phyloP scores from a whole-genome alignment of 345 rosid species.

The Salix caprea region DNA sequence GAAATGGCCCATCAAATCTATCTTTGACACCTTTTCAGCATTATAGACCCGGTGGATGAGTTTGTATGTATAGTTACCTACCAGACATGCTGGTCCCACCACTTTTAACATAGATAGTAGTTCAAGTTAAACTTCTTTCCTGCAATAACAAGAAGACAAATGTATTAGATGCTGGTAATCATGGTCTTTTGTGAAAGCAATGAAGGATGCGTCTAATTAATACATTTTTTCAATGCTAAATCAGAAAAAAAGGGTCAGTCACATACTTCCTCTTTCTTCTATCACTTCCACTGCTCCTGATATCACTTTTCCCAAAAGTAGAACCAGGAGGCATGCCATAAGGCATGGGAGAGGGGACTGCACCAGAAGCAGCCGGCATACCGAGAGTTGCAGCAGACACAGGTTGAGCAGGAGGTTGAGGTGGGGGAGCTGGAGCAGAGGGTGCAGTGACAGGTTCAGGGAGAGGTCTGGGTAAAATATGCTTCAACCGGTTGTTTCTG shows the following conservation, averaged over 20 bases:
- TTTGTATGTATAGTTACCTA: conserved; percentile 13
- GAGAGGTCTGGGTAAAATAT: conserved; percentile 85
- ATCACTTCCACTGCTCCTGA: conserved; percentile 62
- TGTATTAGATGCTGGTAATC: conserved; percentile 6
- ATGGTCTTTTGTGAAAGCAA: background rate
- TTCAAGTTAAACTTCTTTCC: conserved; percentile 43
- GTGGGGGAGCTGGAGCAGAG: conserved; percentile 34
- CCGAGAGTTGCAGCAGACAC: conserved; percentile 41
- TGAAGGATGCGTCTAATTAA: background rate
- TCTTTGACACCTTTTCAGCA: background rate
- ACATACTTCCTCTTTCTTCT: conserved; percentile 80
- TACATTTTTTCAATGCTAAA: background rate
- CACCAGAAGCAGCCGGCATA: conserved; percentile 49
- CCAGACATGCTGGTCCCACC: background rate
- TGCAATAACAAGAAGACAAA: conserved; percentile 19
- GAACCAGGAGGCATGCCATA: conserved; percentile 60
- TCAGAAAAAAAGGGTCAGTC: background rate
- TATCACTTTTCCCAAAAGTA: conserved; percentile 54
- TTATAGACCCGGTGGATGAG: background rate
- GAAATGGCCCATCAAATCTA: too few species aligned
- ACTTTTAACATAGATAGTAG: background rate
- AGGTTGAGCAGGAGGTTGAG: conserved; percentile 29
- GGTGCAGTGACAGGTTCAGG: conserved; percentile 72
- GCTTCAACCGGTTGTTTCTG: conserved; percentile 85
- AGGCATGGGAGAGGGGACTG: conserved; percentile 81